Conservation (phyloP, 495 filamentous ascomycete species). For the Staphylotrichum longicolle region DNA sequence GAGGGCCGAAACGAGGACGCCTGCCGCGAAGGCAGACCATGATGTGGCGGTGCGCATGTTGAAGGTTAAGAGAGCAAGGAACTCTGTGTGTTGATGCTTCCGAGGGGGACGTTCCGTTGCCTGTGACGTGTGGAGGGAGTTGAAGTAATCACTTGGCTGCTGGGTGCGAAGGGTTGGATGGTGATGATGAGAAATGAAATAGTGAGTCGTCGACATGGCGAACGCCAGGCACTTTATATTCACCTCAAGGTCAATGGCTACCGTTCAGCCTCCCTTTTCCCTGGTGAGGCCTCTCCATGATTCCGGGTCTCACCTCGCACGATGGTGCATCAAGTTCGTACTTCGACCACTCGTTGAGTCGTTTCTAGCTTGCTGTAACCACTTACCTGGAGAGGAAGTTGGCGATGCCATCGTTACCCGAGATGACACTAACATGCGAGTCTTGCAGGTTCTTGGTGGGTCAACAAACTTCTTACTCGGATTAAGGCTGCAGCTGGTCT, state of each 20-base stretch:
- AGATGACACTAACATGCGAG: slow-evolving; percentile 1
- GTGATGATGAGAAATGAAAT: slow-evolving; percentile 2
- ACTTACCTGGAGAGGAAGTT: not conserved
- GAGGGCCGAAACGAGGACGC: not conserved
- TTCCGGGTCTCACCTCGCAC: not conserved
- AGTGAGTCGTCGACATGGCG: slow-evolving; percentile 5
- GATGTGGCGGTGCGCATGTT: slow-evolving; percentile 1
- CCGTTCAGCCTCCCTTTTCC: not conserved
- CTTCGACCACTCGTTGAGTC: not conserved
- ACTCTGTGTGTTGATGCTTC: not conserved
- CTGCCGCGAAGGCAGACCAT: not conserved
- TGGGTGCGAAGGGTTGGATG: not conserved
- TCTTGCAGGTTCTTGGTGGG: not conserved
- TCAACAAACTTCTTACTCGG: slow-evolving; percentile 2
- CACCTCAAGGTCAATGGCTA: not conserved
- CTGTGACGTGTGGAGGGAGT: not conserved
- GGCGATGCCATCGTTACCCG: not conserved
- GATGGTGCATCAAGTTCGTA: not conserved
- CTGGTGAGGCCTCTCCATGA: not conserved
- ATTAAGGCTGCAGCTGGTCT: not conserved
- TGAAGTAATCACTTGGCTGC: not conserved
- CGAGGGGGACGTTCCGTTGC: not conserved
- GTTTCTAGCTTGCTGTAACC: not conserved
- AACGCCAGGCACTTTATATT: not conserved
- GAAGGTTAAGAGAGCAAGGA: not conserved